Evolutionary conservation across 2,329 filamentous ascomycete species (phyloP), one percentile per base, ranked within the genome.

Genomic region (Paecilomyces variotii): DNA sequence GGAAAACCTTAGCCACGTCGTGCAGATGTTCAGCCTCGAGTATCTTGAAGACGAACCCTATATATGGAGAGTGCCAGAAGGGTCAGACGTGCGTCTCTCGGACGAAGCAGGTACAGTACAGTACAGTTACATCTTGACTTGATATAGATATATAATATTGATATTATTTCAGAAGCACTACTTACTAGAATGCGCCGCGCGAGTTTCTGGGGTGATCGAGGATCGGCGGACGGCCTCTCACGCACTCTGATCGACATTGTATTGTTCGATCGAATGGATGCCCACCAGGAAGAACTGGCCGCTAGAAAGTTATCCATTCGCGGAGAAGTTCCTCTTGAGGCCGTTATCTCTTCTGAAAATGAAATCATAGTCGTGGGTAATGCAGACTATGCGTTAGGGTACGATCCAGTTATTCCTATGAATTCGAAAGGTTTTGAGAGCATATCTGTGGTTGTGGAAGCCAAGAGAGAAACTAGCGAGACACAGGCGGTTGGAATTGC

Each of bases 241-340:
- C 50, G 56, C 14, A 57, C 56, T 12, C 45, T 57, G 14, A 45
- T 57, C 9, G 50, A 57, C 25, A 26, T 57, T 9, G 56, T 57
- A 10, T n/a, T 57, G 10, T 57, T 57, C 39, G 56, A 57, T 26
- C 0, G 51, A 0, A 32, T 57, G 10, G 56, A 57, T 1, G 53
- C 26, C 2, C 35, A 57, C n/a, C 51, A 57, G 19, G 51, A 57
- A 9, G 51, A 57, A 24, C 30, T 55, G 3, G 56, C 51, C 7
- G 7, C 56, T 11, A 32, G 6, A 19, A 34, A 39, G 11, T 26
- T 55, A 6, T 12, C 24, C 6, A 35, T 55, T 9, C 53, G 53
- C 14, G 53, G 53, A 25, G 53, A 55, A 34, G n/a, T 19, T 2
- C 19, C 11, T 14, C 19, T 55, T 26, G 27, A 55, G 14, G 32